phyloP scores from a whole-genome alignment of 2,329 filamentous ascomycete genomes.

The Septoria petroselini region DNA sequence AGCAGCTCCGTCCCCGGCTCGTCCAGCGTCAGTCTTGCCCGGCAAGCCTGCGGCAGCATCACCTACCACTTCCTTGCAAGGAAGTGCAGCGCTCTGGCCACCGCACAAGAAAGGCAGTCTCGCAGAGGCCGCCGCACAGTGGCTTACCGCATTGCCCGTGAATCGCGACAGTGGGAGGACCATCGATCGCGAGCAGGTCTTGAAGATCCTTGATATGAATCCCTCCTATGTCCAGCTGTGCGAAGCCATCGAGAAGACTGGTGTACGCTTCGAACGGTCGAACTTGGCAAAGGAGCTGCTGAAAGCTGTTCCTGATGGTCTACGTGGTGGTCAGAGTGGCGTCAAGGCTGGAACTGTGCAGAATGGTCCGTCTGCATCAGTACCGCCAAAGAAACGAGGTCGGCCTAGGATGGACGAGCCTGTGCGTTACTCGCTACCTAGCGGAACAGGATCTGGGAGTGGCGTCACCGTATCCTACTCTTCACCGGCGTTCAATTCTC shows the following conservation, averaged over 20 bases:
- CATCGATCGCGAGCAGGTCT: slow-evolving; percentile 43
- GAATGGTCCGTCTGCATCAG: slow-evolving; percentile 7
- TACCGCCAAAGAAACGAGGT: slow-evolving; percentile 24
- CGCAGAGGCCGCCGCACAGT: slow-evolving; percentile 50
- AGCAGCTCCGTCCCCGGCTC: neutral
- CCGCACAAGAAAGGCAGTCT: slow-evolving; percentile 50
- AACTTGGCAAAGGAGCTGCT: slow-evolving; percentile 54
- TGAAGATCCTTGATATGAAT: slow-evolving; percentile 51
- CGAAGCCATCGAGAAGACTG: slow-evolving; percentile 50
- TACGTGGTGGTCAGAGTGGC: slow-evolving; percentile 24
- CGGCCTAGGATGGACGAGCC: slow-evolving; percentile 23
- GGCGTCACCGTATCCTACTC: slow-evolving; percentile 29
- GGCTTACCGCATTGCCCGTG: slow-evolving; percentile 43
- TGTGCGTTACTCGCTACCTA: slow-evolving; percentile 18
- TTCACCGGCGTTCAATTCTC: slow-evolving; percentile 29
- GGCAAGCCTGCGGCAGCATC: slow-evolving; percentile 5
- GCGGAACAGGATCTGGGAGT: slow-evolving; percentile 8
- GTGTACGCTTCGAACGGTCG: slow-evolving; percentile 51
- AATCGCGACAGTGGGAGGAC: slow-evolving; percentile 47
- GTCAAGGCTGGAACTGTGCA: slow-evolving; percentile 3
- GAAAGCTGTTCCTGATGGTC: slow-evolving; percentile 43
- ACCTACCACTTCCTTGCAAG: neutral
- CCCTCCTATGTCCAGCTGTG: slow-evolving; percentile 57
- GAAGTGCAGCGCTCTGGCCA: slow-evolving; percentile 50
- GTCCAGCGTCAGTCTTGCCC: slow-evolving; percentile 2